phyloP scores from a whole-genome alignment of 2,329 filamentous ascomycete species.

The Monosporascus sp. region DNA sequence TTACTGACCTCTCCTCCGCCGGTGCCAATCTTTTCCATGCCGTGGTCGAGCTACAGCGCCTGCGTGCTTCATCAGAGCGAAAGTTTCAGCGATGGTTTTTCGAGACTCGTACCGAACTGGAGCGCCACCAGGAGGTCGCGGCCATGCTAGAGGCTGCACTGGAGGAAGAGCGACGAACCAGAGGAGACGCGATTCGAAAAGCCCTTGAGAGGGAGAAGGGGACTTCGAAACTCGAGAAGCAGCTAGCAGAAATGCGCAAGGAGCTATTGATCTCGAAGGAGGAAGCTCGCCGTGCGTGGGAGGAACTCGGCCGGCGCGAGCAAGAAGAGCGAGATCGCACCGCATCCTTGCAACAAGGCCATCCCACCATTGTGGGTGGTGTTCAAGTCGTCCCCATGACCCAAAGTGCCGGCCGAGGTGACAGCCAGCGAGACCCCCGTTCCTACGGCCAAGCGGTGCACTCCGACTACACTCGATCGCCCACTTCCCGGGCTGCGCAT shows the following conservation, averaged over 20 bases:
- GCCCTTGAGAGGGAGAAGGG: slow-evolving; percentile 64
- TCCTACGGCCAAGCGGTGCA: slow-evolving; percentile 28
- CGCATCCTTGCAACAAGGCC: slow-evolving; percentile 76
- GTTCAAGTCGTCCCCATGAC: slow-evolving; percentile 95
- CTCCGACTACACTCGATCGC: slow-evolving; percentile 22
- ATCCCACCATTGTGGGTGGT: slow-evolving; percentile 83
- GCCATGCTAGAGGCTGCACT: slow-evolving; percentile 72
- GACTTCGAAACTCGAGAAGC: slow-evolving; percentile 64
- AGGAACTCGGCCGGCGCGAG: slow-evolving; percentile 88
- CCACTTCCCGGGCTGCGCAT: slow-evolving; percentile 22
- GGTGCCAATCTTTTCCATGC: slow-evolving; percentile 97
- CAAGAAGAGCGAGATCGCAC: slow-evolving; percentile 89
- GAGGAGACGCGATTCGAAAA: slow-evolving; percentile 61
- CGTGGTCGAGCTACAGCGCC: slow-evolving; percentile 88
- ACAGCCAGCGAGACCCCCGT: slow-evolving; percentile 36
- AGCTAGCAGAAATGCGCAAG: slow-evolving; percentile 84
- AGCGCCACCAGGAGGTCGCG: slow-evolving; percentile 76
- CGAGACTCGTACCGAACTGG: slow-evolving; percentile 83
- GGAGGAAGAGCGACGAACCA: slow-evolving; percentile 66
- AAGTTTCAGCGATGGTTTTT: slow-evolving; percentile 99
- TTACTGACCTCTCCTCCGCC: slow-evolving; percentile 93
- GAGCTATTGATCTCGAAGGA: slow-evolving; percentile 94
- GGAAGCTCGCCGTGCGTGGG: slow-evolving; percentile 92
- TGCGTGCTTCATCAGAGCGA: slow-evolving; percentile 90
- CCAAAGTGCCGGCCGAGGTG: slow-evolving; percentile 56